Evolutionary conservation across 192 early-diverging fungal genomes (phyloP).

Genomic region (Coemansia sp.): DNA sequence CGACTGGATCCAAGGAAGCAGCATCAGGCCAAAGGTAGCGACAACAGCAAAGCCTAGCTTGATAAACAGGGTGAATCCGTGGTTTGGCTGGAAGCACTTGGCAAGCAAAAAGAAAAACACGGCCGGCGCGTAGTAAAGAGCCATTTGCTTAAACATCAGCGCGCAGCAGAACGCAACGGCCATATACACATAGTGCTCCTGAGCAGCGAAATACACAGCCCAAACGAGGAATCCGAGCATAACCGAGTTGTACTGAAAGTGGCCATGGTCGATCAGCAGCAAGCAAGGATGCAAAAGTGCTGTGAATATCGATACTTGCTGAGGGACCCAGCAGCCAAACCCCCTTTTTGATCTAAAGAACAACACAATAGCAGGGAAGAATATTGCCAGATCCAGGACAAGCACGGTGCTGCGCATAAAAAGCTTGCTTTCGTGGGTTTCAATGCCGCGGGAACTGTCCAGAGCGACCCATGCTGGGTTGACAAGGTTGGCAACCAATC

Average conservation of each 20-base stretch:
- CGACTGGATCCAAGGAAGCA: slow-evolving; percentile 70
- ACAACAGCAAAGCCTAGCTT: slow-evolving; percentile 76
- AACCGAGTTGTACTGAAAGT: slow-evolving; percentile 96
- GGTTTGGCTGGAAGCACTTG: slow-evolving; percentile 56
- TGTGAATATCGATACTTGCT: slow-evolving; percentile 57
- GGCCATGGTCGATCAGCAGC: slow-evolving; percentile 93
- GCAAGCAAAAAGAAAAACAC: slow-evolving; percentile 90
- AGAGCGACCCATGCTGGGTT: slow-evolving; percentile 86
- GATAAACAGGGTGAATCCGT: slow-evolving; percentile 51
- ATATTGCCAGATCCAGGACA: slow-evolving; percentile 72
- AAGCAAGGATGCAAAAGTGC: slow-evolving; percentile 82
- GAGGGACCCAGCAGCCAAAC: slow-evolving; percentile 22
- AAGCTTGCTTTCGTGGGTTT: slow-evolving; percentile 70
- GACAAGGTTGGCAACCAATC: slow-evolving; percentile 67
- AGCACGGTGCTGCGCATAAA: slow-evolving; percentile 89
- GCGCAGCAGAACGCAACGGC: slow-evolving; percentile 80
- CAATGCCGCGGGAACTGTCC: slow-evolving; percentile 80
- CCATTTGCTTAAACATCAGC: slow-evolving; percentile 96
- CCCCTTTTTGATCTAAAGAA: slow-evolving; percentile 54
- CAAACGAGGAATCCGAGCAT: slow-evolving; percentile 93
- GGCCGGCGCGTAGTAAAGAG: slow-evolving; percentile 87
- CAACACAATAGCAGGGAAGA: slow-evolving; percentile 72
- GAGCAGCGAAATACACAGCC: slow-evolving; percentile 67
- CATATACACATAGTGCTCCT: slow-evolving; percentile 65
- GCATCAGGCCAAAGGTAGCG: slow-evolving; percentile 63